Evolutionary conservation across 1,139 yeast genomes (phyloP), one percentile per base, ranked within the genome.

Genomic region (Yamadazyma mexicana): DNA sequence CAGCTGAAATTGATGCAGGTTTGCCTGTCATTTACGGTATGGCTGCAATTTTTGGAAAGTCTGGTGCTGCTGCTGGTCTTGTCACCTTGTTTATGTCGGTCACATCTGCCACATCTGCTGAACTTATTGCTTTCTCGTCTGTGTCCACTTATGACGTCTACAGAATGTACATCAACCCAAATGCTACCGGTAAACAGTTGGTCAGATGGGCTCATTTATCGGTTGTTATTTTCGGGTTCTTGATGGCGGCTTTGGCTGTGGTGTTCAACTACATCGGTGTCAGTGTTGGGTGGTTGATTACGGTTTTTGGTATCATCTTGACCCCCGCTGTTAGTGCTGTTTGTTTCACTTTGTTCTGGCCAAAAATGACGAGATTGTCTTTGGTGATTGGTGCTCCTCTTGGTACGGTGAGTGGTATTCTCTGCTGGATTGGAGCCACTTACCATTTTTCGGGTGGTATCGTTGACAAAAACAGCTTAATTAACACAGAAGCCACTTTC

Each of bases 311-410:
- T 59, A 47, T 48, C 32, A 51, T 64, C 14, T 44, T 67, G 22
- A 58, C 61, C 7, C 68, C 73, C 7, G 68, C 65, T 36, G 72
- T 65, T 23, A 50, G 62, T 40, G 66, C 70, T 1, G 56, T 66
- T n/a, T 51, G 57, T 2, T 50, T 58, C 28, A 54, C 67, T 14
- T 56, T 55, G 26, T 77, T 77, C 40, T 79, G 83, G 54, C 69
- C 72, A 33, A 79, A 77, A 28, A 69, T 76, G 40, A 67, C 77
- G 3, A 59, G 54, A 38, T 54, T 54, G 38, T 67, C 76, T 3
- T 69, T 73, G 10, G 43, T 64, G 12, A 52, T 70, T 23, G 71
- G 80, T 3, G 75, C 79, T 2, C 68, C 77, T 5, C 48, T 74
- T 27, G 78, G 79, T 1, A 68, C 80, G 1, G 46, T 58, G 1